Percentiles rank a stretch among this genome's conserved stretches.
phyloP scores from a whole-genome alignment of 768 basidiomycete species.

The Leccinum longicurvipes region DNA sequence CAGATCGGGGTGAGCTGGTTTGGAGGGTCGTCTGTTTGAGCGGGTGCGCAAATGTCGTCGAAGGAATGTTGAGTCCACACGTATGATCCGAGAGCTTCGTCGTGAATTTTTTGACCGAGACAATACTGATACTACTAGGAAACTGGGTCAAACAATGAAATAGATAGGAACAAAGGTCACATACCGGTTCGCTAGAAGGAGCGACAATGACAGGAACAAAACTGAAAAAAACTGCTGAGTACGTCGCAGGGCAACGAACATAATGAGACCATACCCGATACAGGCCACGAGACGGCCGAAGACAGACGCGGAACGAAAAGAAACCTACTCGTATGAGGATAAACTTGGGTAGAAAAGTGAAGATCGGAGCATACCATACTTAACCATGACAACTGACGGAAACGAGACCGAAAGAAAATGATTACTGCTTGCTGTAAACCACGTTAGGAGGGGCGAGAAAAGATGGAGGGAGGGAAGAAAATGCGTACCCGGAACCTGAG shows the following conservation, averaged over 20 bases:
- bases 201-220: neutral
- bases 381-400: too few relatives aligned
- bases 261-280: slow-evolving; percentile 1
- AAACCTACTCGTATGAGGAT: neutral
- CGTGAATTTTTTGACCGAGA: slow-evolving; percentile 11
- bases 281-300: neutral
- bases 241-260: too few relatives aligned
- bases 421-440: too few relatives aligned
- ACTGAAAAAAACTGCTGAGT: neutral
- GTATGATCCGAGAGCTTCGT: slow-evolving; percentile 1
- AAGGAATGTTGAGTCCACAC: slow-evolving; percentile 13
- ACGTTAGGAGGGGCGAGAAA: too few relatives aligned
- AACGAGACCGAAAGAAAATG: too few relatives aligned
- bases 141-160: neutral
- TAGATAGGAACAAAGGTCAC: neutral
- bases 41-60: slow-evolving; percentile 5
- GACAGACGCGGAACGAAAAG: neutral
- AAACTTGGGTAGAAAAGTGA: neutral
- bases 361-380: slow-evolving; percentile 1
- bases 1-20: slow-evolving; percentile 10
- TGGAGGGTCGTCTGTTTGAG: slow-evolving; percentile 12
- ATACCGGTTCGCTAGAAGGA: slow-evolving; percentile 1
- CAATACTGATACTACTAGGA: slow-evolving; percentile 2
- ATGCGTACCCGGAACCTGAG: too few relatives aligned
- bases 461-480: too few relatives aligned